These are phyloP conservation scores for Grigorovia yakushimaensis DNA, from an alignment of 805 yeast genomes.

Conservation along the genomic window DNA sequence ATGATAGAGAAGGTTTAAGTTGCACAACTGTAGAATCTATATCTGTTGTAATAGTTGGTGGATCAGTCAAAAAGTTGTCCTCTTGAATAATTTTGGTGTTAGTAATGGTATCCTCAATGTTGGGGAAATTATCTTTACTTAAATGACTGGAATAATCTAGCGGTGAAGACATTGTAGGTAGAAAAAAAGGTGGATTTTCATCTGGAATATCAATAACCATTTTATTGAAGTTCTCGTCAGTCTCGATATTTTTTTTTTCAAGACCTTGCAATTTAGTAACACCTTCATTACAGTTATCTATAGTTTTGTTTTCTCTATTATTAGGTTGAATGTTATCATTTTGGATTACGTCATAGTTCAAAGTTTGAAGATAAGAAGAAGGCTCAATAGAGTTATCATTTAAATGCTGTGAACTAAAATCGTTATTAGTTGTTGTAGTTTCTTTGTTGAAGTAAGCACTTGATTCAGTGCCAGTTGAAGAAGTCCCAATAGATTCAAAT, in stretches of 20 bases:
- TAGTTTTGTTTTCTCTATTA: too few species aligned
- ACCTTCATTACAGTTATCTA: not conserved
- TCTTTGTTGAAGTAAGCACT: not conserved
- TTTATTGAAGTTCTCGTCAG: not conserved
- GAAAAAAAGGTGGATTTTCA: not conserved
- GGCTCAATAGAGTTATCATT: not conserved
- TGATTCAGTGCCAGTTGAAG: not conserved
- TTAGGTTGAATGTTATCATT: not conserved
- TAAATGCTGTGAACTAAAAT: not conserved
- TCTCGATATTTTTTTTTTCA: not conserved
- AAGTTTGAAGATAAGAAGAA: not conserved
- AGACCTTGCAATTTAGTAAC: not conserved
- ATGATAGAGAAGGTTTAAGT: not conserved
- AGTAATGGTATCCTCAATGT: not conserved
- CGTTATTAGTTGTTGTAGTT: not conserved
- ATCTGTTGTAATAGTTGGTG: not conserved
- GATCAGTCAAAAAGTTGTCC: not conserved
- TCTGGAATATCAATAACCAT: not conserved
- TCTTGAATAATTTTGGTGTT: not conserved
- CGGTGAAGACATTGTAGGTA: not conserved
- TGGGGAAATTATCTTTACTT: not conserved
- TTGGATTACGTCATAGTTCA: not conserved
- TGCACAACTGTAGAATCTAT: not conserved
- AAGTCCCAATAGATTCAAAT: not conserved
- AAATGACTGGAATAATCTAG: not conserved